Evolutionary conservation across 2,329 filamentous ascomycete genomes (phyloP).

Genomic region (Pseudodiploospora longispora): DNA sequence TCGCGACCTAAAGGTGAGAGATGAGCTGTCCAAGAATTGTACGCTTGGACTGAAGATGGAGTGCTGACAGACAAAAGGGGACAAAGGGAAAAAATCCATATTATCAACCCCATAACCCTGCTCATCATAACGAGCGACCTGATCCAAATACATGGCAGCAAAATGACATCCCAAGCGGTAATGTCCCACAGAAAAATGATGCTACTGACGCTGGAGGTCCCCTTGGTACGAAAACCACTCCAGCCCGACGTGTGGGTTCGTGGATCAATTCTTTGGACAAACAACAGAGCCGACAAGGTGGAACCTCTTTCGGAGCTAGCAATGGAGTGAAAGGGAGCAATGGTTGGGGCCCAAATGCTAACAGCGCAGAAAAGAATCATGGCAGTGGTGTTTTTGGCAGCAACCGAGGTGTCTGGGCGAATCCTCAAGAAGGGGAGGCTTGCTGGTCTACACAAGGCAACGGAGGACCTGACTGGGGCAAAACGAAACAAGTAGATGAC

Average conservation of each 20-base stretch:
- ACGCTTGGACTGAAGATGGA: background rate
- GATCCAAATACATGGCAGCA: background rate
- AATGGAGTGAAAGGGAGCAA: too few relatives aligned
- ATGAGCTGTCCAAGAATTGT: background rate
- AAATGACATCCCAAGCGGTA: too few relatives aligned
- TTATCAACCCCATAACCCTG: slow-evolving; percentile 10
- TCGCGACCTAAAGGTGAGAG: slow-evolving; percentile 2
- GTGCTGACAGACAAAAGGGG: background rate
- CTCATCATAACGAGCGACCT: background rate
- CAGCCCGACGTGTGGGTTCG: too few relatives aligned
- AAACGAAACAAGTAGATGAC: background rate
- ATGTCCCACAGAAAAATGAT: too few relatives aligned
- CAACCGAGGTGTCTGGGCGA: background rate
- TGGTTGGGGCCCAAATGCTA: too few relatives aligned
- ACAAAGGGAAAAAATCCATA: slow-evolving; percentile 17
- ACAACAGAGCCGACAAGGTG: too few relatives aligned
- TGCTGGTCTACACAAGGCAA: background rate
- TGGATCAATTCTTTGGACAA: too few relatives aligned
- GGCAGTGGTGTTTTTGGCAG: background rate
- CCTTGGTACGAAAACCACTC: too few relatives aligned
- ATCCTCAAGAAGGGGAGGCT: background rate
- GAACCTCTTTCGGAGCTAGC: too few relatives aligned
- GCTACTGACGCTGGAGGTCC: too few relatives aligned
- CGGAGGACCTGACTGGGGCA: background rate
- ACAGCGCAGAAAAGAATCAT: too few relatives aligned